Evolutionary conservation across 2,329 filamentous ascomycete species (phyloP).

Genomic region (Monosporascus sp.): DNA sequence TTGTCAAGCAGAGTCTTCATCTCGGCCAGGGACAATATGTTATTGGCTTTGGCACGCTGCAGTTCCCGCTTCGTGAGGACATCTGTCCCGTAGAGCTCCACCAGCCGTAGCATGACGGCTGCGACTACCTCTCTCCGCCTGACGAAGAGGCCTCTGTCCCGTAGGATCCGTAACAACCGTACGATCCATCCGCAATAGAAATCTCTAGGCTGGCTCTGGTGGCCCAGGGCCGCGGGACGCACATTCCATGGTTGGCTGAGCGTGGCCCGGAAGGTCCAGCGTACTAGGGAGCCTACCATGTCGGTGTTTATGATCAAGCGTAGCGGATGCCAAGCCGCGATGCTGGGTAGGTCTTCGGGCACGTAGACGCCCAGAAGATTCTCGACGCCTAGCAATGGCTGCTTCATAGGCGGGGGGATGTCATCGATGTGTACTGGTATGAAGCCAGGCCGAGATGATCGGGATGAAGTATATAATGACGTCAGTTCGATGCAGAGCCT

Average conservation of each 20-base stretch:
- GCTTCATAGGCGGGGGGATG: constrained; percentile 29
- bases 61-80: constrained; percentile 12
- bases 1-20: constrained; percentile 32
- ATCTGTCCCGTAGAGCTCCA: constrained; percentile 28
- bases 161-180: constrained; percentile 27
- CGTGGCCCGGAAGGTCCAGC: constrained; percentile 41
- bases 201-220: constrained; percentile 8
- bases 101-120: constrained; percentile 24
- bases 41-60: constrained; percentile 15
- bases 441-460: constrained; percentile 25
- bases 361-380: constrained; percentile 30
- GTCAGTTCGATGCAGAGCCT: constrained; percentile 38
- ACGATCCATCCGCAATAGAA: constrained; percentile 28
- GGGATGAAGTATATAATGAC: constrained; percentile 28
- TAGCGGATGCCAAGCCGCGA: constrained; percentile 40
- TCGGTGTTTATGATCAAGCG: constrained; percentile 37
- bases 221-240: constrained; percentile 3
- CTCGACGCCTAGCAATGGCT: constrained; percentile 26
- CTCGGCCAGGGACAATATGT: constrained; percentile 24
- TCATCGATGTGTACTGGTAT: constrained; percentile 41
- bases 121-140: constrained; percentile 15
- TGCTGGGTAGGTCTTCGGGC: constrained; percentile 37
- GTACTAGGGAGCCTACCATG: constrained; percentile 36
- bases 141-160: constrained; percentile 26
- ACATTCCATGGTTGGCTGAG: constrained; percentile 13